Evolutionary conservation across 257 asterid genomes (phyloP).

Genomic region (Apocynum venetum): DNA sequence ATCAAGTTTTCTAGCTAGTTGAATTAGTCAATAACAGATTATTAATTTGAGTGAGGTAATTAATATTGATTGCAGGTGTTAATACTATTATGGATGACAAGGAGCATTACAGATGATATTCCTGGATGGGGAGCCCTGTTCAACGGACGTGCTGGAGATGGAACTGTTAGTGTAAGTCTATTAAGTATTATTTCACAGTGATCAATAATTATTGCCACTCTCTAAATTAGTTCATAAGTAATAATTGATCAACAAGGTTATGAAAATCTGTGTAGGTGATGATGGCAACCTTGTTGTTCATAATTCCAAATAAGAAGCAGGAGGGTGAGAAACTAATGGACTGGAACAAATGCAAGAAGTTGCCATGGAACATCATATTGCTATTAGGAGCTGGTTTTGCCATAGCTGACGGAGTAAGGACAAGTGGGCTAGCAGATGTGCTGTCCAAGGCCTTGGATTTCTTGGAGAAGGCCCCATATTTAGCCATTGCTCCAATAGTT

Average conservation of each 20-base stretch:
- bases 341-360: slow-evolving; percentile 92
- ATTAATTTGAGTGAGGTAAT: no score
- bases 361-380: slow-evolving; percentile 80
- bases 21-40: no score
- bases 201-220: no score
- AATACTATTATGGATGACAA: slow-evolving; percentile 85
- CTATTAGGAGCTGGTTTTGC: slow-evolving; percentile 92
- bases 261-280: slow-evolving; percentile 37
- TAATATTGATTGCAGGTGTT: slow-evolving; percentile 31
- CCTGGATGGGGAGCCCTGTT: slow-evolving; percentile 93
- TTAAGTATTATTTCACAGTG: neutral
- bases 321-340: slow-evolving; percentile 88
- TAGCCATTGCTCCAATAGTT: slow-evolving; percentile 74
- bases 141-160: slow-evolving; percentile 81
- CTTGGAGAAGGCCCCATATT: slow-evolving; percentile 54
- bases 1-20: no score
- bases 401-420: slow-evolving; percentile 76
- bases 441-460: slow-evolving; percentile 53
- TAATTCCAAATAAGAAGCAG: slow-evolving; percentile 74
- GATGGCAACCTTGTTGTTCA: slow-evolving; percentile 87
- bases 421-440: slow-evolving; percentile 77
- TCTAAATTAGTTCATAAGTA: neutral
- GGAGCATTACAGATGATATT: slow-evolving; percentile 78
- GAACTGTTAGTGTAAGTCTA: slow-evolving; percentile 74
- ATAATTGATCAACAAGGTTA: neutral